Evolutionary conservation across 257 asterid genomes (phyloP), one percentile per base, ranked within the genome.

Genomic region (Petunia axillaris): DNA sequence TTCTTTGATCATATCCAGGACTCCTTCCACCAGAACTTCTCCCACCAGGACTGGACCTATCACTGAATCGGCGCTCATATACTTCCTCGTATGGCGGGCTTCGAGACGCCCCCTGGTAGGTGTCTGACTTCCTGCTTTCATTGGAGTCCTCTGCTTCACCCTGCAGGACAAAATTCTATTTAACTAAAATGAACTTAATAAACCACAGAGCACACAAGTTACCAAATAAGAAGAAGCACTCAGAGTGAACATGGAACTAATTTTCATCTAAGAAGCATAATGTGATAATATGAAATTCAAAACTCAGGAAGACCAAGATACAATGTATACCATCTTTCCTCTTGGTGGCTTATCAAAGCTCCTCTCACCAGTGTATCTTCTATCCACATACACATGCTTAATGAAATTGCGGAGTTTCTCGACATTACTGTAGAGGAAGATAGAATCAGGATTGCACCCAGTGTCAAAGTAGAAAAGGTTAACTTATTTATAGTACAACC

Each of bases 371-470:
- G 98, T 90, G 84, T 83, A 96, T 90, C 97, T 90, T 90, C 97
- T 91, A 84, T 96, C 97, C 84, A 89, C 99, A 78, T 94, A 96
- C 68, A 96, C 97, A 86, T 96, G 98, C 89, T 88, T 96, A 88
- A 96, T 96, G 87, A 96, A 96, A 85, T 90, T 93, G 43, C 99
- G 98, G 16, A 94, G 90, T 87, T 93, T 90, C 80, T 91, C 98
- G 75, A 94, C 82, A 81, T 93, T 96, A 85, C 99, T 96, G 97
- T 37, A 60, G 85, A 70, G 48, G 76, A 14, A 36, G 64, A 79
- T 63, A 25, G 25, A 64, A 64, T 62, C 2, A 77, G 81, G 70
- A 84, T 40, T 48, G 59, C 55, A 81, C 79, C 6, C 46, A 71
- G 57, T 57, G 25, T 25, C 25, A 25, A 25, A 64, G 66, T 68